Percentiles rank a stretch among this genome's conserved stretches.
phyloP scores from a whole-genome alignment of 441 rosid genomes.

The Eutrema salsugineum region DNA sequence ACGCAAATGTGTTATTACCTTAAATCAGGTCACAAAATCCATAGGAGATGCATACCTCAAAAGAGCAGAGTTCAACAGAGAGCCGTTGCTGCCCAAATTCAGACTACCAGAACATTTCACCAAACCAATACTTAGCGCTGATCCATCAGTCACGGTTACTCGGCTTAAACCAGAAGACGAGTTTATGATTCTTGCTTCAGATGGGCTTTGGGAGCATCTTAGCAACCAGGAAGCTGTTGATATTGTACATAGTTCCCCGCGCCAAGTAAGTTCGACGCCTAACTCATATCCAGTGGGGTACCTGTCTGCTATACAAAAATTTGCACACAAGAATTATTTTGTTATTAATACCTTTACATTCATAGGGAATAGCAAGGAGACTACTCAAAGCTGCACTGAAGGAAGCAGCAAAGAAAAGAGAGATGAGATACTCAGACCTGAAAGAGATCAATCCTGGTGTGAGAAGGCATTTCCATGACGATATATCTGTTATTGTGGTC shows the following conservation, averaged over 20 bases:
- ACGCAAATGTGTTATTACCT: neutral
- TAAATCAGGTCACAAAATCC: conserved; percentile 54
- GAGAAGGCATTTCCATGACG: conserved; percentile 68
- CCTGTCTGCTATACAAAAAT: neutral
- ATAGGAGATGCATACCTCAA: conserved; percentile 67
- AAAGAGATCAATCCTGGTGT: conserved; percentile 49
- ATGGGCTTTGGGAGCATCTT: conserved; percentile 73
- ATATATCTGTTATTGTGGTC: conserved; percentile 44
- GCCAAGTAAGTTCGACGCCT: conserved; percentile 38
- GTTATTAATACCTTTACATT: neutral
- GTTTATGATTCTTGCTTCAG: conserved; percentile 60
- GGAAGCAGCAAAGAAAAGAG: conserved; percentile 68
- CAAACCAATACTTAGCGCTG: conserved; percentile 49
- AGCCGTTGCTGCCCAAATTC: conserved; percentile 48
- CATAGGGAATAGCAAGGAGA: conserved; percentile 63
- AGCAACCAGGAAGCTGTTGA: conserved; percentile 53
- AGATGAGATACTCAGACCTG: conserved; percentile 64
- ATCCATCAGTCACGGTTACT: conserved; percentile 49
- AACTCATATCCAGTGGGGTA: neutral
- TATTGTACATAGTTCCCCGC: conserved; percentile 42
- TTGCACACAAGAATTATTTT: neutral
- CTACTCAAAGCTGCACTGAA: conserved; percentile 47
- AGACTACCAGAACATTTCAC: conserved; percentile 40
- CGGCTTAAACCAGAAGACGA: conserved; percentile 45
- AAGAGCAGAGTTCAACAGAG: conserved; percentile 58